Evolutionary conservation across 2,329 filamentous ascomycete genomes (phyloP).

Genomic region (Sporothrix brunneoviolacea): DNA sequence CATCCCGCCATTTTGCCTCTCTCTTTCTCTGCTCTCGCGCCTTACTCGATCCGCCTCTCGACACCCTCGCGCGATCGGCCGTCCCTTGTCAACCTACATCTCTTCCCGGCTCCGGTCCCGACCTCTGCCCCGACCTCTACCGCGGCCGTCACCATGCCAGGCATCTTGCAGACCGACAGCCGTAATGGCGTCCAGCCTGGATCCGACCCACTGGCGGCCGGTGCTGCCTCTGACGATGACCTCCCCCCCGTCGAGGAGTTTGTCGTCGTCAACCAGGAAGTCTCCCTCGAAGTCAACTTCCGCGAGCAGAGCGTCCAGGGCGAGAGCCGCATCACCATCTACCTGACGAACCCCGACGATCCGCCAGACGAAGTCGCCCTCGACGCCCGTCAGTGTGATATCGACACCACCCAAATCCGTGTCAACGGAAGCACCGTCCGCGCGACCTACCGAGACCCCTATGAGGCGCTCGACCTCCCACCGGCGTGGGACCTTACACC

Average conservation of each 20-base stretch:
- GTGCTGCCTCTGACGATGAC: constrained; percentile 11
- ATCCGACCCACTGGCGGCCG: not conserved
- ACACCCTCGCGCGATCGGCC: not conserved
- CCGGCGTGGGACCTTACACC: constrained; percentile 56
- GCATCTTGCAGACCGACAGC: constrained; percentile 17
- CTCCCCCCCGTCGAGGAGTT: constrained; percentile 27
- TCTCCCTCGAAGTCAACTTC: constrained; percentile 87
- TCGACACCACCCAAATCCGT: constrained; percentile 47
- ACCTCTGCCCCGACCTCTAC: not conserved
- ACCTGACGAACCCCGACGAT: constrained; percentile 50
- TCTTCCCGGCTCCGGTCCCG: not conserved
- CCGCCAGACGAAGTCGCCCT: constrained; percentile 49
- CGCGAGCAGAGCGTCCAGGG: constrained; percentile 66
- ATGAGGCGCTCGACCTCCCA: constrained; percentile 57
- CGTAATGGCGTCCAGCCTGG: not conserved
- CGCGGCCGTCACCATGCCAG: constrained; percentile 21
- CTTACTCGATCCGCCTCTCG: no score
- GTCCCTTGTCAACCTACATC: not conserved
- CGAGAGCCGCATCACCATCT: constrained; percentile 73
- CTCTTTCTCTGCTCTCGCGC: not conserved
- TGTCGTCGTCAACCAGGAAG: constrained; percentile 71
- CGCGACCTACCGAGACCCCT: constrained; percentile 56
- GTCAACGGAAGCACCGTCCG: constrained; percentile 41
- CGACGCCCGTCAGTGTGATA: constrained; percentile 56
- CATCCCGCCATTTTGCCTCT: not conserved